Percentiles rank a stretch among this genome's conserved stretches.
phyloP scores from a whole-genome alignment of 257 asterid genomes.

The Solanum pennellii region DNA sequence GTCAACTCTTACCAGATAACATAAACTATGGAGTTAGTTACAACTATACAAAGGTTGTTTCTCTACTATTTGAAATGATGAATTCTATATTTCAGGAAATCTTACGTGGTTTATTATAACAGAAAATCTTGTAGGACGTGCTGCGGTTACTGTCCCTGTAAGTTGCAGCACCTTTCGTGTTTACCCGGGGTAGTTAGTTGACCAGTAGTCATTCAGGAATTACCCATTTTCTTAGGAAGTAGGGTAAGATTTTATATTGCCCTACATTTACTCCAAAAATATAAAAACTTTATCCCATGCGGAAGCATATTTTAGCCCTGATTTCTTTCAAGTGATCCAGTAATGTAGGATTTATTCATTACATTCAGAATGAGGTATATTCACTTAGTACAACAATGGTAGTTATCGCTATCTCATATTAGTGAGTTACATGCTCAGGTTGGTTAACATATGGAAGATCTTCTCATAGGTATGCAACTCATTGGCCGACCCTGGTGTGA shows the following conservation, averaged over 20 bases:
- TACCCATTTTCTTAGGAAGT: background rate
- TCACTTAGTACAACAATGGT: background rate
- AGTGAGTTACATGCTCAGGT: slow-evolving; percentile 27
- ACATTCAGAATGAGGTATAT: background rate
- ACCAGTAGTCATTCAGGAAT: background rate
- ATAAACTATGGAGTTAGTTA: background rate
- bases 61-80: background rate
- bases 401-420: background rate
- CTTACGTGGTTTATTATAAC: slow-evolving; percentile 66
- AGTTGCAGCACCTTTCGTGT: slow-evolving; percentile 16
- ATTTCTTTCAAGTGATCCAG: background rate
- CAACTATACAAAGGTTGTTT: background rate
- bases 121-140: slow-evolving; percentile 86
- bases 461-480: too few relatives aligned
- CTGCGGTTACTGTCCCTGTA: slow-evolving; percentile 84
- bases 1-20: background rate
- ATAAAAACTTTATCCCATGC: background rate
- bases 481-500: too few relatives aligned
- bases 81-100: slow-evolving; percentile 38
- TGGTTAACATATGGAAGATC: slow-evolving; percentile 23
- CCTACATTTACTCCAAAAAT: background rate
- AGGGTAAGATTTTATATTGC: background rate
- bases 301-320: background rate
- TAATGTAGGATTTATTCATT: background rate
- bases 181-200: background rate